A percentile compares a stretch with the other conserved stretches of the same genome.
These are phyloP conservation scores for Crithidia expoeki DNA, from an alignment of 208 protist species.

Conservation along the genomic window DNA sequence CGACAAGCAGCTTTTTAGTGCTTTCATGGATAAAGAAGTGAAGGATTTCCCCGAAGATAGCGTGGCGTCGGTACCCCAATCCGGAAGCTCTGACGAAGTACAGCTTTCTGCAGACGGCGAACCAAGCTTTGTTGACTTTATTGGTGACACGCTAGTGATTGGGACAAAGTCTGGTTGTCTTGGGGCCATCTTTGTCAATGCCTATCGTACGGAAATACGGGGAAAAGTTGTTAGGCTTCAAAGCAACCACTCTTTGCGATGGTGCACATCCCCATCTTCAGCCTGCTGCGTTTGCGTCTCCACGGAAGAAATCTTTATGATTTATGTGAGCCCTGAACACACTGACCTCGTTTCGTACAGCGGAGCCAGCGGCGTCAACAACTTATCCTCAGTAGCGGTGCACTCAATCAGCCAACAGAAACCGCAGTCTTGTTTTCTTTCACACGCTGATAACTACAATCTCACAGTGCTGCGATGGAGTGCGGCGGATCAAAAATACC, in stretches of 20 bases:
- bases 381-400: not conserved
- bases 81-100: not conserved
- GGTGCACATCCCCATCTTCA: constrained; percentile 8
- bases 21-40: constrained; percentile 25
- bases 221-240: constrained; percentile 18
- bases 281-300: constrained; percentile 20
- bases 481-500: not conserved
- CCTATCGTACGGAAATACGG: not conserved
- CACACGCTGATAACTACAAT: constrained; percentile 6
- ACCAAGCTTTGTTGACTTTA: constrained; percentile 27
- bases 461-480: constrained; percentile 19
- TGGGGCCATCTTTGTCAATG: constrained; percentile 18
- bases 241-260: not conserved
- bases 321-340: not conserved
- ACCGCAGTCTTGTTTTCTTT: constrained; percentile 13
- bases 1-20: constrained; percentile 38
- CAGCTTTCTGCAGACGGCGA: constrained; percentile 20
- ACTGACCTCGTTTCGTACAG: not conserved
- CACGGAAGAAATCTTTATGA: not conserved
- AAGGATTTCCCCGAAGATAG: constrained; percentile 18
- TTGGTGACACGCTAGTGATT: constrained; percentile 23
- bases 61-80: not conserved
- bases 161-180: constrained; percentile 33
- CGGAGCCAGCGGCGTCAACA: not conserved
- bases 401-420: not conserved